Evolutionary conservation across 495 filamentous ascomycete genomes (phyloP).

Genomic region (Tuber microsphaerosporum): DNA sequence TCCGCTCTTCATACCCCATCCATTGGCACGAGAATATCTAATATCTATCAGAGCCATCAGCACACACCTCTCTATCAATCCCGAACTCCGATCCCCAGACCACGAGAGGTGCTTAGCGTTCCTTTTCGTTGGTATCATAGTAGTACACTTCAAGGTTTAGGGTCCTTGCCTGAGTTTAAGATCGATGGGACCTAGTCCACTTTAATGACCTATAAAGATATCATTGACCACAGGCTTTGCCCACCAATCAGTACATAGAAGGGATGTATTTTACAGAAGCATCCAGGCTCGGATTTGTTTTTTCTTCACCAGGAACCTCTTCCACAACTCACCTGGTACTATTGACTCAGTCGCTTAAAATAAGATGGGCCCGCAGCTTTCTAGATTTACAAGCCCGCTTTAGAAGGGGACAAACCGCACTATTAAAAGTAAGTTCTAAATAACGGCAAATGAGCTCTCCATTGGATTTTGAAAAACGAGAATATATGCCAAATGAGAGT

Average conservation of each 20-base stretch:
- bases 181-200: neutral
- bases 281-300: neutral
- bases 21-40: no score
- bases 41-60: no score
- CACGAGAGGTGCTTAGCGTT: neutral
- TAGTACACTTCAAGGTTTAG: neutral
- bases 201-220: no score
- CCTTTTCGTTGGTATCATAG: neutral
- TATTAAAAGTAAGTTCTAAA: no score
- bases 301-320: neutral
- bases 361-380: neutral
- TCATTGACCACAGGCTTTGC: neutral
- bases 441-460: no score
- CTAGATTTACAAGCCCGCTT: neutral
- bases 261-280: neutral
- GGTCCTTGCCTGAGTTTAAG: neutral
- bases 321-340: neutral
- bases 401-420: no score
- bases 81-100: neutral
- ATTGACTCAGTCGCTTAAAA: neutral
- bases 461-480: no score
- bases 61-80: no score
- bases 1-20: no score
- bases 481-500: no score
- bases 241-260: neutral